Base-by-base conservation (phyloP, 1,284 basidiomycete species). In the Moesziomyces parantarcticus region DNA sequence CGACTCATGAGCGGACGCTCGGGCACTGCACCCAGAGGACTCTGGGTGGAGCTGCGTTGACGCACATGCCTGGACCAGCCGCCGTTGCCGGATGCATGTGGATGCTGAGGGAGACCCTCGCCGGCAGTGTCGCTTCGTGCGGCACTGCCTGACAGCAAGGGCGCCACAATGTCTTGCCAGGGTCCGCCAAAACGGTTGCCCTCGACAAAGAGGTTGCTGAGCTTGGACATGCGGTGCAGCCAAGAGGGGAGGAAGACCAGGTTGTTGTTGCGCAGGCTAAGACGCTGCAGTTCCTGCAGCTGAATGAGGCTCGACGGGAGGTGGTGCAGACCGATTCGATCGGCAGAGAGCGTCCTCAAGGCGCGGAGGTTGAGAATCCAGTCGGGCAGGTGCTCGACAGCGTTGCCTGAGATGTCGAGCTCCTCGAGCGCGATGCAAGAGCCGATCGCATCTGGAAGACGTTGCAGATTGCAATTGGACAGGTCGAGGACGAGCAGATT, bases 121-220 rank as follows among this genome's bases (percentile, higher is more conserved):
- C 20, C 42, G 42, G 20, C 14, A 21, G 1, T 36, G 34, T 36
- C 34, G 34, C 16, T 36, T 4, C 34, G 14, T 16, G 14, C 14
- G 14, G 34, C 14, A 4, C 13, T 9, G n/a, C 51, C 47, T 10
- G 57, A 44, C 13, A 71, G 44, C 22, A 78, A 50, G 6, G 76
- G 74, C n/a, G 50, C 54, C 1, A 97, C 90, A 56, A 99, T 87
- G 32, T 91, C 90, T 79, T 90, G 89, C 94, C 95, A 97, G 3
- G 93, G 91, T 4, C 92, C 91, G 69, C 92, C 90, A 85, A 98
- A 97, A 9, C 93, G 92, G 83, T 99, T 99, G 32, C 91, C 92
- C 76, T 98, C 96, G 29, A 99, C 89, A 69, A 91, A 90, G 3
- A 99, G 87, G 5, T 90, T 91, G 84, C 96, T 92, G 49, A 99